Base-by-base conservation (phyloP, 2,329 filamentous ascomycete genomes). In the Fusarium veterinarium region DNA sequence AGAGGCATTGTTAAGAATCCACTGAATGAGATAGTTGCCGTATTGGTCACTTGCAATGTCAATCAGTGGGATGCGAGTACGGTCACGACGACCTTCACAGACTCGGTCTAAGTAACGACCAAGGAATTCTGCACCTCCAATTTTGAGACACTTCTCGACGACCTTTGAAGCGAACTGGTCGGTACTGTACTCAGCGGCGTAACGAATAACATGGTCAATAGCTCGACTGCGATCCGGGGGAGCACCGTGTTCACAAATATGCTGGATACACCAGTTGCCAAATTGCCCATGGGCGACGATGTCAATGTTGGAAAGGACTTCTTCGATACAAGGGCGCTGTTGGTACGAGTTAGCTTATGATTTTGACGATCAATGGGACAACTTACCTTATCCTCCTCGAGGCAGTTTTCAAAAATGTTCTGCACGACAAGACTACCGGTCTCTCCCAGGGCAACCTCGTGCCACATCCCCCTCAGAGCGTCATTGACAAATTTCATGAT, bases 401-500 rank as follows among this genome's bases (percentile, higher is more conserved):
- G 89, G 79, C 96, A 99, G 79, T 99, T 99, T 85, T 99, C 96
- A 81, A 99, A 99, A 79, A 99, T 99, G 81, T 99, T 99, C 83
- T 99, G 96, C 53, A 99, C 97, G 49, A 99, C 96, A 76, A 99
- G 87, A 81, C 96, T 99, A 68, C 96, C 96, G 16, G 97, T 99
- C 86, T 99, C 96, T 40, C 96, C 96, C 58, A 98, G 86, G 28
- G 97, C 97, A 72, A 99, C 96, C 79, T 99, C 95, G 79, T 98
- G 95, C 96, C 96, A 99, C 95, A 98, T 98, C 67, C 95, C 95
- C 66, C 91, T 90, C 60, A 99, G 89, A 67, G 96, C 93, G 76
- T 98, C 95, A 79, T 99, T 99, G 83, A 99, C 97, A 78, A 94
- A 97, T 78, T 93, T 93, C 96, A 99, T 99, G 83, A 99, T 97